Base-by-base conservation (phyloP, 352 stramenopile species). In the Peronospora farinosa region DNA sequence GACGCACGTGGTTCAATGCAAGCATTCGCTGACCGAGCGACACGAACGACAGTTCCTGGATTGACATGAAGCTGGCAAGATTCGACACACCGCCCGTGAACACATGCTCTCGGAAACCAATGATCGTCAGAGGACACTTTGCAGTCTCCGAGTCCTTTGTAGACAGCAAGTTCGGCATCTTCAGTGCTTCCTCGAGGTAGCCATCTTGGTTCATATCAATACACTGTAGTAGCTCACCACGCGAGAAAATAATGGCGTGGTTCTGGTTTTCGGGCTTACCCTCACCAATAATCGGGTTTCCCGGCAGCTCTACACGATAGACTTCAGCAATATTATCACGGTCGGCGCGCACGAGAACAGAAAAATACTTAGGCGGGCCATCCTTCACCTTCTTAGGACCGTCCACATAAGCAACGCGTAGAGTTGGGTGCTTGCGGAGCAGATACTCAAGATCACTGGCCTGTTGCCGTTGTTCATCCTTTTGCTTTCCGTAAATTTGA, bases 131-230 rank as follows among this genome's bases (percentile, higher is more conserved):
- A 3, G 79, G 79, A 7, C 66, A 55, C 44, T 90, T 91, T n/a
- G 72, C 64, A 10, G 63, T 69, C 50, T 85, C 75, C 0, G 54
- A 59, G 41, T 91, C 78, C 66, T 86, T 86, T 1, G 83, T 93
- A 13, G 83, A 88, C n/a, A 94, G 54, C 50, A 94, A 42, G 51
- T 91, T 92, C 15, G 80, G 80, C 69, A 94, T 84, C 74, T 92
- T 92, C 38, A 95, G 42, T 23, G 63, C 78, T 50, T 92, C 81
- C 52, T 95, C 84, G 1, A 92, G 60, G 59, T 92, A 92, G 0
- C 71, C 75, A 37, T 95, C 84, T 58, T 95, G 84, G 60, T 95
- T 95, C 84, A 92, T 92, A 80, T 95, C 84, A 40, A 95, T 95
- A 86, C 78, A 90, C 68, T 95, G 84, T 4, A 95, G 52, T 38